Evolutionary conservation across 192 early-diverging fungal species (phyloP).

Genomic region (Radiomyces spectabilis): DNA sequence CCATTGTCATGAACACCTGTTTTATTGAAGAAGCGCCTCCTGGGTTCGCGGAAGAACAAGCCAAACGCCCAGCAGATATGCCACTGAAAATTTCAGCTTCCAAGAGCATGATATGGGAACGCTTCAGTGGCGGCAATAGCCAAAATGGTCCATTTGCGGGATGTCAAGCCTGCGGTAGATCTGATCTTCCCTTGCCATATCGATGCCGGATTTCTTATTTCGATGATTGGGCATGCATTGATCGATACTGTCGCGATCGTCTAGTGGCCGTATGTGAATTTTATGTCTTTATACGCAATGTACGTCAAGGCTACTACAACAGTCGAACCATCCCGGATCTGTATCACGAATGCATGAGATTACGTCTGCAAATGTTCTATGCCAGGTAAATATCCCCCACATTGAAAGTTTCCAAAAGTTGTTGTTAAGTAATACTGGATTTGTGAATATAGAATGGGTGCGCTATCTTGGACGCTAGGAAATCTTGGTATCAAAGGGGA

Average conservation of each 20-base stretch:
- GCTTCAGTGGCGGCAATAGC: conserved; percentile 27
- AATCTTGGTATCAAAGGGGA: neutral
- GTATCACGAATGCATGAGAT: conserved; percentile 78
- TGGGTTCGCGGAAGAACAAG: conserved; percentile 43
- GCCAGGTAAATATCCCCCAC: conserved; percentile 17
- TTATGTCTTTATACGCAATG: conserved; percentile 87
- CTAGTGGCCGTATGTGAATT: conserved; percentile 91
- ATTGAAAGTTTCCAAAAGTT: neutral
- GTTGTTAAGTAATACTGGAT: too few relatives aligned
- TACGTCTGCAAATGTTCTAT: conserved; percentile 95
- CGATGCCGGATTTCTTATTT: conserved; percentile 63
- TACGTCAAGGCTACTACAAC: conserved; percentile 80
- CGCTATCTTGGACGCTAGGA: conserved; percentile 19
- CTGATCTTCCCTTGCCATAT: conserved; percentile 42
- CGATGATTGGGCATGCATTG: conserved; percentile 73
- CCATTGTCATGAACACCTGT: conserved; percentile 79
- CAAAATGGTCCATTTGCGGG: conserved; percentile 30
- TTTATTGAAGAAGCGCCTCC: conserved; percentile 79
- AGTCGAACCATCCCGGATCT: conserved; percentile 68
- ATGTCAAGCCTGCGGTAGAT: conserved; percentile 48
- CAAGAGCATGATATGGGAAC: conserved; percentile 47
- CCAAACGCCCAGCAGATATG: conserved; percentile 27
- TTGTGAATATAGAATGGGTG: conserved; percentile 14
- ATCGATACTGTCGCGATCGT: conserved; percentile 85
- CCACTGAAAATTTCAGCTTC: conserved; percentile 45